phyloP scores from a whole-genome alignment of 1,139 yeast species.

The Sugiyamaella pinicola region DNA sequence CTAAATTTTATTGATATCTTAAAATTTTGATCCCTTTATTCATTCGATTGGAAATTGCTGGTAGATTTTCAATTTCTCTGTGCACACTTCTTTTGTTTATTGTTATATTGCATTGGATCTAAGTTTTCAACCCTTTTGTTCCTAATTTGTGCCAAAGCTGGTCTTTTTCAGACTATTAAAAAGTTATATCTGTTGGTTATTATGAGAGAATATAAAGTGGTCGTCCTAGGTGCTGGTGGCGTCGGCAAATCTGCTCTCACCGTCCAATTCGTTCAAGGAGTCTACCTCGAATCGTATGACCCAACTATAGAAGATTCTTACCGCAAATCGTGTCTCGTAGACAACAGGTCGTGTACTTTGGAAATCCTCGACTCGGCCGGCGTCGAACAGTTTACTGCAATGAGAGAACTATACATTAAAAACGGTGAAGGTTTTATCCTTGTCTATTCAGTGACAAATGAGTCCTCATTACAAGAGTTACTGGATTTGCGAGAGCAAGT shows the following conservation, averaged over 20 bases:
- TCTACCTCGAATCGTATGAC: slow-evolving; percentile 87
- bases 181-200: background rate
- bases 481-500: slow-evolving; percentile 85
- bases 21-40: too few species aligned
- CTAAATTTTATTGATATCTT: too few species aligned
- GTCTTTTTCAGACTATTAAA: too few species aligned
- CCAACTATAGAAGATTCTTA: slow-evolving; percentile 84
- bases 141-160: background rate
- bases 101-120: too few species aligned
- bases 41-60: slow-evolving; percentile 5
- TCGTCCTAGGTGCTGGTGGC: slow-evolving; percentile 97
- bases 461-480: slow-evolving; percentile 77
- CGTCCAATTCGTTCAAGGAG: slow-evolving; percentile 41
- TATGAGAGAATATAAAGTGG: slow-evolving; percentile 62
- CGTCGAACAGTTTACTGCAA: slow-evolving; percentile 51
- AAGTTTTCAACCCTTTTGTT: too few species aligned
- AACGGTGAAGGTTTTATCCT: slow-evolving; percentile 50
- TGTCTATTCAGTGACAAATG: slow-evolving; percentile 86
- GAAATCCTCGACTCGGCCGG: slow-evolving; percentile 53
- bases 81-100: too few species aligned
- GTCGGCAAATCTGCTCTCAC: slow-evolving; percentile 96
- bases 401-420: slow-evolving; percentile 65
- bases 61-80: slow-evolving; percentile 14
- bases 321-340: slow-evolving; percentile 45
- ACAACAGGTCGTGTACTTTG: slow-evolving; percentile 44